phyloP scores from a whole-genome alignment of 371 early-diverging fungal genomes.

The Apophysomyces variabilis region DNA sequence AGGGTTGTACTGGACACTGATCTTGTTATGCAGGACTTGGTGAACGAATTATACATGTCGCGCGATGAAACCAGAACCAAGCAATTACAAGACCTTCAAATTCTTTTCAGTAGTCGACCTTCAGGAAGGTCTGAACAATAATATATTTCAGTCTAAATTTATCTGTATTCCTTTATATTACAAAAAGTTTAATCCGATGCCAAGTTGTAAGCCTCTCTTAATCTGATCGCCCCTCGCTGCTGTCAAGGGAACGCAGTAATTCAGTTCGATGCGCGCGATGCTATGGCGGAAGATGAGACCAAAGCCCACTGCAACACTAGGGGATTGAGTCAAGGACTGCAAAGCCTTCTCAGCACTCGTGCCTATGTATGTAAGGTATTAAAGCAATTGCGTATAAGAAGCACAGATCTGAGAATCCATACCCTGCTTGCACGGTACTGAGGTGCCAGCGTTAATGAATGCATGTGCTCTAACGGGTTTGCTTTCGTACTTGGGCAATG shows the following conservation, averaged over 20 bases:
- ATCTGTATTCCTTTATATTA: constrained; percentile 32
- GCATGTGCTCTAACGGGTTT: constrained; percentile 79
- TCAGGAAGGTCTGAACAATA: not conserved
- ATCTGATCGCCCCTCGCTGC: constrained; percentile 73
- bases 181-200: constrained; percentile 86
- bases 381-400: not conserved
- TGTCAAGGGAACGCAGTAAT: constrained; percentile 85
- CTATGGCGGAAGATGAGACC: constrained; percentile 90
- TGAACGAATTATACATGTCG: constrained; percentile 57
- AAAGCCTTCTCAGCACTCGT: constrained; percentile 34
- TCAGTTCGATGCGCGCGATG: constrained; percentile 86
- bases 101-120: constrained; percentile 35
- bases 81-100: constrained; percentile 55
- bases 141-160: not conserved
- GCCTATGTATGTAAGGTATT: constrained; percentile 8
- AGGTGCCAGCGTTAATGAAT: constrained; percentile 87
- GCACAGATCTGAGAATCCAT: constrained; percentile 20
- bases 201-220: constrained; percentile 85
- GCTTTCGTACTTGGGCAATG: constrained; percentile 71
- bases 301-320: constrained; percentile 72
- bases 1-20: not conserved
- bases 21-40: constrained; percentile 31
- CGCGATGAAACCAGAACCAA: constrained; percentile 48
- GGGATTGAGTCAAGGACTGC: constrained; percentile 51
- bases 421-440: constrained; percentile 59